Conservation (phyloP, 495 filamentous ascomycete species). For the Aspergillus homomorphus region DNA sequence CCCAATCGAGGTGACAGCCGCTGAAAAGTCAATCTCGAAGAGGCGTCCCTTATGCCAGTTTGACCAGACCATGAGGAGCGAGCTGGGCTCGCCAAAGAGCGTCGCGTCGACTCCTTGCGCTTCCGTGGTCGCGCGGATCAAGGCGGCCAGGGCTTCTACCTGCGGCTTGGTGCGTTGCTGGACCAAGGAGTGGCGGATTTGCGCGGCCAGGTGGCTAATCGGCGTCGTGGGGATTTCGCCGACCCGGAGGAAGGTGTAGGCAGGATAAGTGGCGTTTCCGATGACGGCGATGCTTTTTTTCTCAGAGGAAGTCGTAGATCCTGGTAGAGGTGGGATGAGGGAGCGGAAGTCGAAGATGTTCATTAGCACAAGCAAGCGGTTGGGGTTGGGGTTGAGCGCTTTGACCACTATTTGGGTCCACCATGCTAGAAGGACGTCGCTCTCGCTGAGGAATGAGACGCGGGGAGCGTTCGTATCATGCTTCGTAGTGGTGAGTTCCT, state of each 20-base stretch:
- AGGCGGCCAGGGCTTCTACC: conserved; percentile 31
- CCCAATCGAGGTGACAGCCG: conserved; percentile 29
- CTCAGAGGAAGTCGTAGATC: conserved; percentile 19
- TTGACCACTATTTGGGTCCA: conserved; percentile 3
- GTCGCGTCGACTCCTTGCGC: conserved; percentile 16
- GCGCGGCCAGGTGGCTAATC: conserved; percentile 29
- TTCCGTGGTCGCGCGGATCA: conserved; percentile 1
- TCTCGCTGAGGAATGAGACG: conserved; percentile 26
- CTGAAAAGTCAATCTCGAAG: conserved; percentile 40
- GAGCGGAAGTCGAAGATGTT: conserved; percentile 2
- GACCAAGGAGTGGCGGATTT: conserved; percentile 29
- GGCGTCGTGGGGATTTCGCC: conserved; percentile 28
- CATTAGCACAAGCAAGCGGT: neutral
- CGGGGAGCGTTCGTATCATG: neutral
- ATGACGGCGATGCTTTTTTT: conserved; percentile 21
- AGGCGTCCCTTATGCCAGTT: conserved; percentile 43
- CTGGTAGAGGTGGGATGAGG: neutral
- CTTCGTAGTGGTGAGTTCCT: conserved; percentile 13
- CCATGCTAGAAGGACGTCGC: conserved; percentile 29
- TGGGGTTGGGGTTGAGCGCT: neutral
- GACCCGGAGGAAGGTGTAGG: conserved; percentile 26
- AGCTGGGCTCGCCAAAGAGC: neutral
- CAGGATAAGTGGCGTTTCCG: conserved; percentile 31
- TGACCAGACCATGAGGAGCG: conserved; percentile 30
- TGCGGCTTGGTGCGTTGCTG: conserved; percentile 38